Evolutionary conservation across 1,284 basidiomycete species (phyloP).

Genomic region (Erythrobasidium hasegawianum): DNA sequence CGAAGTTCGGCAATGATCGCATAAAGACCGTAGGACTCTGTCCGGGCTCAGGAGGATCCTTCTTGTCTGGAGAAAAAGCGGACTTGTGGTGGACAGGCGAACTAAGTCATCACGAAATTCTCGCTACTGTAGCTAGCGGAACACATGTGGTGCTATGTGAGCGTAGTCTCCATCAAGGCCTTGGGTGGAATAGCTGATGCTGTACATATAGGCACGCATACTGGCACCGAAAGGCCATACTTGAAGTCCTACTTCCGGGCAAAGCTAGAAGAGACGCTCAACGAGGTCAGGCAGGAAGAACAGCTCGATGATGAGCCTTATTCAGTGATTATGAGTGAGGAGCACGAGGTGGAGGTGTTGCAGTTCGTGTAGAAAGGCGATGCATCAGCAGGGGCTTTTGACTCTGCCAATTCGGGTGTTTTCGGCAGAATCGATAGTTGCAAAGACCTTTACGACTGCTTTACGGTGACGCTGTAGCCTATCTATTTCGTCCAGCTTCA

Average conservation of each 20-base stretch:
- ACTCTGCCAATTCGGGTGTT: too few relatives aligned
- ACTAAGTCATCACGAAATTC: slow-evolving; percentile 32
- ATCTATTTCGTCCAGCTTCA: too few relatives aligned
- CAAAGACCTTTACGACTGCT: too few relatives aligned
- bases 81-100: slow-evolving; percentile 33
- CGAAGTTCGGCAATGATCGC: slow-evolving; percentile 12
- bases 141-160: slow-evolving; percentile 30
- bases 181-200: too few relatives aligned
- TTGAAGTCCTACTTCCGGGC: slow-evolving; percentile 29
- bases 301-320: slow-evolving; percentile 27
- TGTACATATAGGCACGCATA: slow-evolving; percentile 28
- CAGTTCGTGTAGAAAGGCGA: slow-evolving; percentile 33
- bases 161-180: neutral
- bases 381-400: too few relatives aligned
- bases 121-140: slow-evolving; percentile 24
- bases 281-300: slow-evolving; percentile 27
- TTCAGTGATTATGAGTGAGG: slow-evolving; percentile 25
- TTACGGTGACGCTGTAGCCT: too few relatives aligned
- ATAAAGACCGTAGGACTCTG: slow-evolving; percentile 18
- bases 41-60: slow-evolving; percentile 27
- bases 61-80: slow-evolving; percentile 11
- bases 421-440: too few relatives aligned
- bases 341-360: slow-evolving; percentile 31
- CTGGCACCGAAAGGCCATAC: slow-evolving; percentile 34
- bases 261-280: slow-evolving; percentile 30